Evolutionary conservation across 139 green algal genomes (phyloP).

Genomic region (Pleodorina starrii): DNA sequence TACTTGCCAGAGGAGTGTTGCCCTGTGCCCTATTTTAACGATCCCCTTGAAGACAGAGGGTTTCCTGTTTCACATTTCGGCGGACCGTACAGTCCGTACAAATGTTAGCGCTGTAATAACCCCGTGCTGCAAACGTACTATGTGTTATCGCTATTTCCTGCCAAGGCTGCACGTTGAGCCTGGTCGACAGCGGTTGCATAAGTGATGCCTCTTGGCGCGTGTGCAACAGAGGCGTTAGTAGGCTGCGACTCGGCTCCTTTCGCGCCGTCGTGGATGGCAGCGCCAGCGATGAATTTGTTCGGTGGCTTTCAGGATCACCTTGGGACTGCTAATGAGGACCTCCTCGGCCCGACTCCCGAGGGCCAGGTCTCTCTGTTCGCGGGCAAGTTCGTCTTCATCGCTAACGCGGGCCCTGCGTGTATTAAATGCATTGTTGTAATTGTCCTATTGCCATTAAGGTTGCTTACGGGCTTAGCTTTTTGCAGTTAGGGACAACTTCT

Average conservation of each 20-base stretch:
- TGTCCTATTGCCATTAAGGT: background rate
- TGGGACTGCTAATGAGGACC: background rate
- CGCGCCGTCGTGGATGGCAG: background rate
- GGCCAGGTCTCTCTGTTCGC: background rate
- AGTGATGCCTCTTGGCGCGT: background rate
- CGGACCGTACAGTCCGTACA: no score
- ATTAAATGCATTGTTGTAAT: background rate
- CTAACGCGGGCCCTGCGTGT: background rate
- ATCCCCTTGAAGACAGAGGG: no score
- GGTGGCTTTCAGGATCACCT: slow-evolving; percentile 16
- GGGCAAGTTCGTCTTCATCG: slow-evolving; percentile 10
- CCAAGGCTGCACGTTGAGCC: background rate
- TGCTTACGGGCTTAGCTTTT: background rate
- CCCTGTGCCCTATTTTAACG: no score
- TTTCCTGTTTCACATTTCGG: no score
- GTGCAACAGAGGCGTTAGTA: background rate
- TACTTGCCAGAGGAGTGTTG: no score
- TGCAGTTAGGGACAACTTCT: background rate
- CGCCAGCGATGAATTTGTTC: slow-evolving; percentile 20
- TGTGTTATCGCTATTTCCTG: no score
- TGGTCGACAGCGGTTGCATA: background rate
- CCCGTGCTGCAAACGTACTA: no score
- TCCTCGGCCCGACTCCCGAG: background rate
- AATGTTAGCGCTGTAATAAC: no score
- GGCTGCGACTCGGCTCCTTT: background rate